Conservation (phyloP, 1,284 basidiomycete species). For the Abortiporus biennis region DNA sequence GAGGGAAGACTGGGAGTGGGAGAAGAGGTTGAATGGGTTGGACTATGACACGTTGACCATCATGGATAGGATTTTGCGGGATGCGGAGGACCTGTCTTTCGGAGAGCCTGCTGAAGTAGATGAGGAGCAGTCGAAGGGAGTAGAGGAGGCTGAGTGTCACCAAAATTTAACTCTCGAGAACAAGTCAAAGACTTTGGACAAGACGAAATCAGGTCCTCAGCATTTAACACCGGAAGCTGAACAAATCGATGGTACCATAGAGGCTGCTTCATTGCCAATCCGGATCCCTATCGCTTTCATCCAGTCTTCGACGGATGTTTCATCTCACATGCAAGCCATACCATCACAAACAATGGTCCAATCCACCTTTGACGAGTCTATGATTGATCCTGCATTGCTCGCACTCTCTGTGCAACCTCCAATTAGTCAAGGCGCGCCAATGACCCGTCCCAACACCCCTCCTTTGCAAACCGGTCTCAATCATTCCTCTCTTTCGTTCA, state of each 20-base stretch:
- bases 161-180: neutral
- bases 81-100: slow-evolving; percentile 22
- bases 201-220: neutral
- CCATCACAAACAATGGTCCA: neutral
- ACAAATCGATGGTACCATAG: neutral
- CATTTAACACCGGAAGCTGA: neutral
- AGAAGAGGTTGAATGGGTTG: neutral
- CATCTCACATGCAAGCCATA: neutral
- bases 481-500: too few species aligned
- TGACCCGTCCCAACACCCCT: neutral
- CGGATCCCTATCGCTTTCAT: too few species aligned
- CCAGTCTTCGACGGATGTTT: too few species aligned
- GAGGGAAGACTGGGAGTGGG: slow-evolving; percentile 10
- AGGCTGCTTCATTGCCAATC: neutral
- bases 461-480: neutral
- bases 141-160: neutral
- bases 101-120: neutral
- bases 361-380: slow-evolving; percentile 14
- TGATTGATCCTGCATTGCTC: slow-evolving; percentile 24
- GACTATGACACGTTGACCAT: slow-evolving; percentile 33
- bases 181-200: neutral
- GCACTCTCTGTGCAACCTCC: slow-evolving; percentile 10
- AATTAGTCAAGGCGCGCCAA: neutral
- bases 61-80: slow-evolving; percentile 41
- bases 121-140: neutral